phyloP scores from a whole-genome alignment of 345 rosid genomes.

The Eucalyptus pauciflora region DNA sequence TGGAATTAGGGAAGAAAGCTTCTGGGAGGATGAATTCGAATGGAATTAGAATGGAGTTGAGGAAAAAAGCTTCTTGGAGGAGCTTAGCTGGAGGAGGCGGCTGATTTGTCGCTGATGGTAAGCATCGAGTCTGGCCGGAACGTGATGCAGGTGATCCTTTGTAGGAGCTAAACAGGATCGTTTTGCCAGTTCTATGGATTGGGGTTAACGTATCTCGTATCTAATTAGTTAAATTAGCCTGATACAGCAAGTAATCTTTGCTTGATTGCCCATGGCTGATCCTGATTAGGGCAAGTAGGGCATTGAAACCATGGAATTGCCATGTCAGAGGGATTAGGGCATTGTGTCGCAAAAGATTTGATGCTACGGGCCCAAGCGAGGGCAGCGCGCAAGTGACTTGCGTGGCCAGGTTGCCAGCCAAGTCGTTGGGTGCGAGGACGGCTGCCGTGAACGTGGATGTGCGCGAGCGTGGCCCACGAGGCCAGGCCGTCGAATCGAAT shows the following conservation, averaged over 20 bases:
- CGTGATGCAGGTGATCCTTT: background rate
- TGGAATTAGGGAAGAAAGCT: background rate
- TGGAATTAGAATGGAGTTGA: background rate
- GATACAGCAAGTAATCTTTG: background rate
- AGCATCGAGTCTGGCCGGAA: background rate
- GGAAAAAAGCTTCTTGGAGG: background rate
- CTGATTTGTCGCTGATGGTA: background rate
- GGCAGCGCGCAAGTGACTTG: background rate
- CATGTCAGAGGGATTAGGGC: background rate
- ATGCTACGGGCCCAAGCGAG: background rate
- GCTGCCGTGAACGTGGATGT: background rate
- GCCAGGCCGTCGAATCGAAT: background rate
- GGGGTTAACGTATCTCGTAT: background rate
- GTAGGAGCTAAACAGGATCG: background rate
- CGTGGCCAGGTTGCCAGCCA: background rate
- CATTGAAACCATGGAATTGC: background rate
- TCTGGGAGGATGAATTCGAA: background rate
- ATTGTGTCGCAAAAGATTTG: background rate
- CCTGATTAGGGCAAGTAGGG: background rate
- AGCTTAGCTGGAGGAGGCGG: background rate
- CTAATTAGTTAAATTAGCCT: background rate
- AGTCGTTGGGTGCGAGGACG: background rate
- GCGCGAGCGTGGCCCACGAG: background rate
- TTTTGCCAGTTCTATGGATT: background rate
- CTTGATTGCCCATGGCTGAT: background rate